Percentiles rank a stretch among this genome's conserved stretches.
Conservation (phyloP, 208 protist genomes). For the Lotmaria passim region DNA sequence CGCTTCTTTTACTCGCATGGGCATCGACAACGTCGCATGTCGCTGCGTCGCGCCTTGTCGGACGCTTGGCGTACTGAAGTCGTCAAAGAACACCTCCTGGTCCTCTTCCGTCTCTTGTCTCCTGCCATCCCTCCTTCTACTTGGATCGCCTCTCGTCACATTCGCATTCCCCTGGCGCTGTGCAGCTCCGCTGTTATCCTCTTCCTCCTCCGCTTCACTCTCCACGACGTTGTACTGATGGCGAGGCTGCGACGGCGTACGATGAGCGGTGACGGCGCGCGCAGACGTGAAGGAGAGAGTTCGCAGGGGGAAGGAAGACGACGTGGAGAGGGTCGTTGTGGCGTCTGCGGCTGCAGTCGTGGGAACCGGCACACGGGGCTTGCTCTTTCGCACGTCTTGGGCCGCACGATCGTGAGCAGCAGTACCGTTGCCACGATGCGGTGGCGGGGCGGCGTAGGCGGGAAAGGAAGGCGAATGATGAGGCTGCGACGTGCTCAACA, state of each 20-base stretch:
- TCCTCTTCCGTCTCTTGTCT: not conserved
- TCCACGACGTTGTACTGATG: slow-evolving; percentile 12
- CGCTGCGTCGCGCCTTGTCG: not conserved
- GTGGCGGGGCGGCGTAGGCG: not conserved
- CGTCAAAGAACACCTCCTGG: slow-evolving; percentile 22
- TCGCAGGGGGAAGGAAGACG: slow-evolving; percentile 1
- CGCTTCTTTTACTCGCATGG: not conserved
- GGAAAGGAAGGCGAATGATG: not conserved
- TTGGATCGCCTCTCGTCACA: too few species aligned
- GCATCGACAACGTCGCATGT: not conserved
- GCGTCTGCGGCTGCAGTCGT: not conserved
- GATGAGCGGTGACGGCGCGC: not conserved
- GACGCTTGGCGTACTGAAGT: not conserved
- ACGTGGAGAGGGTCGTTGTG: not conserved
- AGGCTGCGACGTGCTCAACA: too few species aligned
- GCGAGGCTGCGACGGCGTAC: not conserved
- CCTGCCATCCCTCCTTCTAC: not conserved
- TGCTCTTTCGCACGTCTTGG: too few species aligned
- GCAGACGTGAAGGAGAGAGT: slow-evolving; percentile 3
- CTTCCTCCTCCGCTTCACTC: not conserved
- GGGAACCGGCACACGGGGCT: not conserved
- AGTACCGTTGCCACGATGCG: not conserved
- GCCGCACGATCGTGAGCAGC: not conserved
- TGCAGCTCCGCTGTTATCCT: not conserved
- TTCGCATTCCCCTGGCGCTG: not conserved